Evolutionary conservation across 148 eudicot genomes (phyloP), one percentile per base, ranked within the genome.

Genomic region (Rhododendron ovatum): DNA sequence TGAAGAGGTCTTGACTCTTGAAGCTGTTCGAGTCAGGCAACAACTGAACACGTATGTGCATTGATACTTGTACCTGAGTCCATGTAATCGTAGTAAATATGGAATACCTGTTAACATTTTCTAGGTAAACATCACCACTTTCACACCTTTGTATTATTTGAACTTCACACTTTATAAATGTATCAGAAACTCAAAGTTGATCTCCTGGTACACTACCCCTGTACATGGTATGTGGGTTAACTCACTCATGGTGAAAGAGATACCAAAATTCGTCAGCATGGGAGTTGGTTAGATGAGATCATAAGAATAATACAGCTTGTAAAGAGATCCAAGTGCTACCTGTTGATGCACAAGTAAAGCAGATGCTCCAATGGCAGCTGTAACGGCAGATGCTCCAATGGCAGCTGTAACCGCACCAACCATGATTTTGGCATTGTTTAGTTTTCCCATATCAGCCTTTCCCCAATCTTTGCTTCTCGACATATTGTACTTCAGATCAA

Each of bases 371-470:
- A 41, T 41, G 45, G 45, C 45, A 41, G 45, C 45, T 41, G 45
- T 41, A 41, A 41, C 45, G 78, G 98, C 95, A 86, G 99, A 91
- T 84, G 99, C 96, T 33, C 99, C 99, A 71, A 96, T 84, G 81
- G 99, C 98, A 89, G 99, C 98, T 50, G 99, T 92, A 78, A 96
- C 94, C 88, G 98, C 98, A 88, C 98, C 98, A 87, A 89, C 94
- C 95, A 96, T 89, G 81, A 89, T 89, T 82, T 88, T 61, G 35
- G 90, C 90, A 83, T 87, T 88, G 51, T 69, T 82, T 47, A 92
- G 65, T 85, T 63, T 50, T 69, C 86, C 79, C 80, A 89, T 80
- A 30, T 89, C 83, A 71, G 53, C 79, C 30, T 83, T 73, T 37
- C 87, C 88, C 77, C 39, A 89, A 82, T 57, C 82, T 84, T 75